phyloP scores from a whole-genome alignment of 768 basidiomycete genomes.

The Nidula microcarpa region DNA sequence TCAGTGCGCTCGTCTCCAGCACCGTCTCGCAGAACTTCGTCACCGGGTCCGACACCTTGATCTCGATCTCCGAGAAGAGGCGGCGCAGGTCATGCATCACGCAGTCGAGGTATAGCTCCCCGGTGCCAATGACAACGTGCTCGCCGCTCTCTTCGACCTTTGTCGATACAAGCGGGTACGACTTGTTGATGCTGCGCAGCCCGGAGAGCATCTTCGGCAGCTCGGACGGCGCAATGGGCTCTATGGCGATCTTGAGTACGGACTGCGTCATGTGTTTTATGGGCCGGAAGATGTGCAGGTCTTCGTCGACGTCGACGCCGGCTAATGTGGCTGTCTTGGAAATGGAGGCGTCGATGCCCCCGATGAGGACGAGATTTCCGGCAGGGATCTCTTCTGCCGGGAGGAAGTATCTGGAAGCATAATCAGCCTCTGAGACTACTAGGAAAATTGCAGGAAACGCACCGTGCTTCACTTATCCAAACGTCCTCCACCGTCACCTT shows the following conservation, averaged over 20 bases:
- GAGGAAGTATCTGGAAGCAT: conserved; percentile 74
- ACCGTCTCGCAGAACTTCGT: conserved; percentile 99
- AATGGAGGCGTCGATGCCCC: conserved; percentile 92
- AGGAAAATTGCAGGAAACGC: conserved; percentile 13
- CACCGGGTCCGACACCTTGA: conserved; percentile 99
- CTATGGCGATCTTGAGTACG: conserved; percentile 96
- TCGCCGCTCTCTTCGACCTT: conserved; percentile 99
- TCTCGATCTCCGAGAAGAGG: conserved; percentile 96
- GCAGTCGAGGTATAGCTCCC: conserved; percentile 94
- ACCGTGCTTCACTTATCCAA: conserved; percentile 92
- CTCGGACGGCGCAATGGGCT: conserved; percentile 96
- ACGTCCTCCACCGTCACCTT: conserved; percentile 79
- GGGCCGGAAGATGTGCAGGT: conserved; percentile 92
- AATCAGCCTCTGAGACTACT: conserved; percentile 2
- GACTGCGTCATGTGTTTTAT: conserved; percentile 97
- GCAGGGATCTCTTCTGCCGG: conserved; percentile 86
- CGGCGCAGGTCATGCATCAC: conserved; percentile 93
- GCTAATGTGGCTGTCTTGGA: conserved; percentile 92
- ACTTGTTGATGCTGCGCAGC: conserved; percentile 94
- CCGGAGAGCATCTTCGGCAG: conserved; percentile 99
- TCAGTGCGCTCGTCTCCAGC: conserved; percentile 93
- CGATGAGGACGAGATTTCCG: conserved; percentile 90
- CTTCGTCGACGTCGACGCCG: conserved; percentile 69
- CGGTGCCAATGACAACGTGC: conserved; percentile 95
- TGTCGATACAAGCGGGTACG: conserved; percentile 89